Evolutionary conservation across 768 basidiomycete species (phyloP), one percentile per base, ranked within the genome.

Genomic region (Phaeolepiota aurea): DNA sequence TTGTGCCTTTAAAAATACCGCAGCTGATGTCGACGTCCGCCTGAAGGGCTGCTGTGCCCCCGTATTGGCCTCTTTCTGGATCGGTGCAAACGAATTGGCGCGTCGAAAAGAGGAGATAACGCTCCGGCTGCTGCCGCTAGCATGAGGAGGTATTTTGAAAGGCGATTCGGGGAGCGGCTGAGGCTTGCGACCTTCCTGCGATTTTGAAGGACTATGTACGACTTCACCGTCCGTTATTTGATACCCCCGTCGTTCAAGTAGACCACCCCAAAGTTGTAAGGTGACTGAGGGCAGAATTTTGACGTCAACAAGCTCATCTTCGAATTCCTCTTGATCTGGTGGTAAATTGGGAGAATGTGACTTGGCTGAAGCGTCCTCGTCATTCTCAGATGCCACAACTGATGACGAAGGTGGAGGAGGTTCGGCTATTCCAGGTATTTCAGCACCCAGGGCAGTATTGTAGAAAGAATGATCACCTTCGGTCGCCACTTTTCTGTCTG

Each of bases 201-300:
- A 42, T 54, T 78, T 81, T 3, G 71, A 68, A 1, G 81, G 79
- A 44, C 77, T 82, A 16, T 76, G 71, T 4, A 82, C 54, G 37
- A 87, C 69, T 47, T 74, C 69, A 5, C 78, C 76, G 15, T 65
- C 67, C 14, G 71, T 59, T 41, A 85, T 58, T 46, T 77, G 71
- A 56, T 80, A 85, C 7, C 85, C 86, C 5, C 85, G 73, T 19
- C 72, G 64, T 42, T 74, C 70, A 20, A 88, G 71, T 18, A 88
- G 74, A 45, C 71, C 71, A 37, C 74, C 68, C 86, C 86, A 88
- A 5, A 87, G 68, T 43, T 79, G 76, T 31, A 82, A 65, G 1
- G 79, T 81, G 2, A 78, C 67, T 0, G 68, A 67, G 0, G 80
- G 80, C 1, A 77, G 62, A n/a, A 79, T 77, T 39, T 68, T 74